phyloP scores from a whole-genome alignment of 805 yeast species.

The Metschnikowia anglica region DNA sequence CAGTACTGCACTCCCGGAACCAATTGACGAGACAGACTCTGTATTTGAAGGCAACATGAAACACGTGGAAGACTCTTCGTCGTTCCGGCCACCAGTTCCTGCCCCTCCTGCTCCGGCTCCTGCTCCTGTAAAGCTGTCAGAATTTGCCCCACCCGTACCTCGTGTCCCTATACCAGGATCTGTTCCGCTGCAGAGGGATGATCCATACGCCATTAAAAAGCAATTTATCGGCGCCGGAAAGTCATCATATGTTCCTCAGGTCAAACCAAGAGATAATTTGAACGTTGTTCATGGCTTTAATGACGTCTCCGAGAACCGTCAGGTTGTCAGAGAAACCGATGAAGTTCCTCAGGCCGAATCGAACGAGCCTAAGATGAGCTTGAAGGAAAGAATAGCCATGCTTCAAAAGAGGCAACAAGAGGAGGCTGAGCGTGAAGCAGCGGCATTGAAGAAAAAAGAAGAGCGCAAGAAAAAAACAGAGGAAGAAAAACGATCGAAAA shows the following conservation, averaged over 20 bases:
- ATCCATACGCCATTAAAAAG: conserved; percentile 52
- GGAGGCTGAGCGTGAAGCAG: conserved; percentile 72
- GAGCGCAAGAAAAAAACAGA: conserved; percentile 45
- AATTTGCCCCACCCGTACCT: conserved; percentile 4
- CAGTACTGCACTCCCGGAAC: conserved; percentile 8
- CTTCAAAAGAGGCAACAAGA: conserved; percentile 79
- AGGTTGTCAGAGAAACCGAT: conserved; percentile 17
- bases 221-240: conserved; percentile 56
- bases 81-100: not conserved
- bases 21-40: conserved; percentile 4
- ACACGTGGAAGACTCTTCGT: conserved; percentile 4
- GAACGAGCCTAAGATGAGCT: conserved; percentile 71
- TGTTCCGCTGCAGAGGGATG: conserved; percentile 35
- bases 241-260: conserved; percentile 57
- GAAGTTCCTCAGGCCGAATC: conserved; percentile 29
- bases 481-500: conserved; percentile 7
- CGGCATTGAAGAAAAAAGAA: conserved; percentile 51
- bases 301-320: conserved; percentile 23
- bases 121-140: not conserved
- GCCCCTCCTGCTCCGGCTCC: not conserved
- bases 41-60: conserved; percentile 8
- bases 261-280: conserved; percentile 41
- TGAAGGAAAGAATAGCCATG: conserved; percentile 83
- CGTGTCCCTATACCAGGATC: conserved; percentile 22
- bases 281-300: conserved; percentile 32